Conservation (phyloP, 345 rosid species). For the Hibiscus syriacus region DNA sequence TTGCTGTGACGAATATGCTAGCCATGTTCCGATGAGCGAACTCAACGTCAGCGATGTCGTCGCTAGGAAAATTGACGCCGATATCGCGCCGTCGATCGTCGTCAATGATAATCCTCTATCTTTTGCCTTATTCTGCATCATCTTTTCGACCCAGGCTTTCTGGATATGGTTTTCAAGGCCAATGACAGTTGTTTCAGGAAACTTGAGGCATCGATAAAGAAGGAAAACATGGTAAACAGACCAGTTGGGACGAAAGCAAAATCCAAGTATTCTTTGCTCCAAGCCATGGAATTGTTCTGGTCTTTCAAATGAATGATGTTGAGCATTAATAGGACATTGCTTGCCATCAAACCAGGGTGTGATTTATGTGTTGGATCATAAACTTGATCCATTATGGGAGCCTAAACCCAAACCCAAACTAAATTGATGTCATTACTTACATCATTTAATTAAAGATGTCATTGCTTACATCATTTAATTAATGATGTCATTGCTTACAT, state of each 20-base stretch:
- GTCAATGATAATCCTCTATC: conserved; percentile 17
- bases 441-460: no score
- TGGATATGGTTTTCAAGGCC: conserved; percentile 34
- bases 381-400: no score
- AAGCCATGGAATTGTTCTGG: conserved; percentile 5
- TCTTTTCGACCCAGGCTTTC: conserved; percentile 31
- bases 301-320: not conserved
- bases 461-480: no score
- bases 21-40: conserved; percentile 29
- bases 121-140: conserved; percentile 32
- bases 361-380: no score
- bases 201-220: conserved; percentile 11
- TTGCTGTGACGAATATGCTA: conserved; percentile 9
- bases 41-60: conserved; percentile 20
- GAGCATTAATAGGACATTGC: not conserved
- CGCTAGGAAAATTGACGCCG: conserved; percentile 26
- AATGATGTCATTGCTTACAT: no score
- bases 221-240: conserved; percentile 17
- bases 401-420: no score
- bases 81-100: conserved; percentile 19
- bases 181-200: conserved; percentile 22
- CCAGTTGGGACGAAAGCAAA: conserved; percentile 19
- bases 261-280: conserved; percentile 18
- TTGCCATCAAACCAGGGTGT: not conserved
- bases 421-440: no score